These are phyloP conservation scores for Pseudotsuga menziesii DNA, from an alignment of 75 land plant genomes.

Conservation along the genomic window DNA sequence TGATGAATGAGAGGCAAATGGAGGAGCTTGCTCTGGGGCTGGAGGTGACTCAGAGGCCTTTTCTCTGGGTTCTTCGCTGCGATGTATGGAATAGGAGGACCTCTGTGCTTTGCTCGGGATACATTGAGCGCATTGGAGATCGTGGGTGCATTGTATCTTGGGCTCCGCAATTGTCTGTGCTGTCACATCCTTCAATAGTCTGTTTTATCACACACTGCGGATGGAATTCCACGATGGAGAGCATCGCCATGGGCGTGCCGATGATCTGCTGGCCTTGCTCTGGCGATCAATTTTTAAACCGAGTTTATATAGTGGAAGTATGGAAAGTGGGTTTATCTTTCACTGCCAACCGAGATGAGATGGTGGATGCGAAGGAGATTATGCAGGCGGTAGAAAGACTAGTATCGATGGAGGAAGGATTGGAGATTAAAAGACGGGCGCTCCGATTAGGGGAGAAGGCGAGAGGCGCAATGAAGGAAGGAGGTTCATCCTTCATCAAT, in stretches of 20 bases:
- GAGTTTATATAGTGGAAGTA: conserved; percentile 29
- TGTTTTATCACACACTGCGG: conserved; percentile 50
- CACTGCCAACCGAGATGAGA: conserved; percentile 16
- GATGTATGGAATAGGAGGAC: conserved; percentile 1
- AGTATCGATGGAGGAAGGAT: background rate
- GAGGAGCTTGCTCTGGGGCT: conserved; percentile 48
- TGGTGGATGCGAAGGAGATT: conserved; percentile 34
- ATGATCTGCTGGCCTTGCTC: conserved; percentile 47
- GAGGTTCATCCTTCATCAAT: background rate
- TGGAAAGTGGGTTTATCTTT: conserved; percentile 39
- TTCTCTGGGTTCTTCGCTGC: conserved; percentile 41
- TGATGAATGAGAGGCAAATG: conserved; percentile 14
- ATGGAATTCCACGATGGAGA: conserved; percentile 56
- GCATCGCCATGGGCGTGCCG: conserved; percentile 41
- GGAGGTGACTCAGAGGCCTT: conserved; percentile 27
- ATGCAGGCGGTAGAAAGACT: conserved; percentile 14
- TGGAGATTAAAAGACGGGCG: too few relatives aligned
- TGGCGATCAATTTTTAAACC: conserved; percentile 36
- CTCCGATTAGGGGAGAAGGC: background rate
- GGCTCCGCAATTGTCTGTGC: conserved; percentile 35
- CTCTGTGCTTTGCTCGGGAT: conserved; percentile 13
- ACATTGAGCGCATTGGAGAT: conserved; percentile 6
- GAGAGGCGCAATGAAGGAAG: background rate
- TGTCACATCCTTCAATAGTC: conserved; percentile 30
- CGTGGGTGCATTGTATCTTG: conserved; percentile 25